Evolutionary conservation across 163 green algal genomes (phyloP).

Genomic region (Scenedesmus sp.): DNA sequence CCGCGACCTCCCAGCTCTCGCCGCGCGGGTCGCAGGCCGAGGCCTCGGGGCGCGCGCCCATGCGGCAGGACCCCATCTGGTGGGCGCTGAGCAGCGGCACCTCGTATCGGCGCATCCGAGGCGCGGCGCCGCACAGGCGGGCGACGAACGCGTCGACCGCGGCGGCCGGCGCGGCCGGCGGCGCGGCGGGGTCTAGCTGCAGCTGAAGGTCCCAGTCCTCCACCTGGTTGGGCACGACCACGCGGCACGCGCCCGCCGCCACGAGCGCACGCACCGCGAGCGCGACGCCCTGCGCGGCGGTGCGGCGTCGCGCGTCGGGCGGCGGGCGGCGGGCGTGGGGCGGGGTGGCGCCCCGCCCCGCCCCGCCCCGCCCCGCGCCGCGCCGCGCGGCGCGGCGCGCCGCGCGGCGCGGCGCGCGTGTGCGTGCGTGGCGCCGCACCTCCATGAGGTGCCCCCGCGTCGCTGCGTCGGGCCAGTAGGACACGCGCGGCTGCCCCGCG

Average conservation of each 20-base stretch:
- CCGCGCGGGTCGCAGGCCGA: constrained; percentile 67
- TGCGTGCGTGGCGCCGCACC: no score
- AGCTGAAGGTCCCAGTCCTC: constrained; percentile 9
- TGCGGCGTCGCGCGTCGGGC: no score
- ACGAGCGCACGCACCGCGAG: constrained; percentile 55
- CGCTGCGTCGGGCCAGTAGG: constrained; percentile 58
- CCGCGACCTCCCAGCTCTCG: constrained; percentile 72
- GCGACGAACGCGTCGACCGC: constrained; percentile 9
- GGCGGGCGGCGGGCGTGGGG: no score
- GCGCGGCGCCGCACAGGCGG: background rate
- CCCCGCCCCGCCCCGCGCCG: no score
- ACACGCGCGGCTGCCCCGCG: constrained; percentile 57
- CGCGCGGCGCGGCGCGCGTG: no score
- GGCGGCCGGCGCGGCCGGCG: no score
- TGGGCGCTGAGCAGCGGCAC: constrained; percentile 62
- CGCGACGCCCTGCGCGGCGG: constrained; percentile 63
- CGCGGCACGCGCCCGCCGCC: constrained; percentile 61
- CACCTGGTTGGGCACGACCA: constrained; percentile 51
- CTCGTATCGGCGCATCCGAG: constrained; percentile 33
- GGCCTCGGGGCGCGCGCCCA: constrained; percentile 55
- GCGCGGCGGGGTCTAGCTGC: no score
- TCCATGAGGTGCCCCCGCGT: constrained; percentile 56
- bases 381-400: no score
- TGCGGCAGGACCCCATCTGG: constrained; percentile 78
- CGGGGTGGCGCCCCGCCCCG: no score